Conservation (phyloP, 805 yeast genomes). For the Teunomyces aglyptinius region DNA sequence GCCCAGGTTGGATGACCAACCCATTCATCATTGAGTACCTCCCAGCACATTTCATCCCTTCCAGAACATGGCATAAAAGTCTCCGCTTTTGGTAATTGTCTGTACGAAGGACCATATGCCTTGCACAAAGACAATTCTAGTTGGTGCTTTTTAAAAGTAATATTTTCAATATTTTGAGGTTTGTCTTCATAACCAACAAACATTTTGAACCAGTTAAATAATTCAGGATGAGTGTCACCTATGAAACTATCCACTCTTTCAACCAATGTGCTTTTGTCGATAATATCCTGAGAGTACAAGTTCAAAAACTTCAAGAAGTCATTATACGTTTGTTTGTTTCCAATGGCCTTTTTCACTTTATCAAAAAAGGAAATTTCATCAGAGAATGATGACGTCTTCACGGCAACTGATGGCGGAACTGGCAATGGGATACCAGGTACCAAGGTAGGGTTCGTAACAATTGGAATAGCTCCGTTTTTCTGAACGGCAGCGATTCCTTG, state of each 20-base stretch:
- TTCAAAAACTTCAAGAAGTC: slow-evolving; percentile 89
- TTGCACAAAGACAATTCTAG: slow-evolving; percentile 87
- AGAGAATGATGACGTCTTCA: slow-evolving; percentile 58
- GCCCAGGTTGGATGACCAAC: slow-evolving; percentile 99
- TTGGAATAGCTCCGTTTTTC: slow-evolving; percentile 36
- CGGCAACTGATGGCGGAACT: slow-evolving; percentile 43
- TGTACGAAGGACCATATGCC: slow-evolving; percentile 92
- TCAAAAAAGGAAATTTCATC: slow-evolving; percentile 92
- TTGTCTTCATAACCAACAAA: slow-evolving; percentile 87
- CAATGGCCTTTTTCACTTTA: slow-evolving; percentile 82
- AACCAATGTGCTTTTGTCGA: slow-evolving; percentile 78
- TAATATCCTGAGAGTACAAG: slow-evolving; percentile 84
- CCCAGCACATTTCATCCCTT: slow-evolving; percentile 99
- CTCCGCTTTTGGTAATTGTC: slow-evolving; percentile 89
- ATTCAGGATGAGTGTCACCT: slow-evolving; percentile 70
- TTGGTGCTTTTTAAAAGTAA: slow-evolving; percentile 84
- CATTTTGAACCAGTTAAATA: slow-evolving; percentile 86
- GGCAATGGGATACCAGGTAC: slow-evolving; percentile 89
- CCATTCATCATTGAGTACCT: slow-evolving; percentile 97
- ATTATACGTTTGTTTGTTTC: slow-evolving; percentile 84
- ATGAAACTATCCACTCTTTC: slow-evolving; percentile 82
- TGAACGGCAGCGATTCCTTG: slow-evolving; percentile 5
- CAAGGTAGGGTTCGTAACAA: slow-evolving; percentile 54
- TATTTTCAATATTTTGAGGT: slow-evolving; percentile 85
- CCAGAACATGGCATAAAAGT: slow-evolving; percentile 98